phyloP scores from a whole-genome alignment of 2,329 filamentous ascomycete species.

The Calcarisporium arbuscula region DNA sequence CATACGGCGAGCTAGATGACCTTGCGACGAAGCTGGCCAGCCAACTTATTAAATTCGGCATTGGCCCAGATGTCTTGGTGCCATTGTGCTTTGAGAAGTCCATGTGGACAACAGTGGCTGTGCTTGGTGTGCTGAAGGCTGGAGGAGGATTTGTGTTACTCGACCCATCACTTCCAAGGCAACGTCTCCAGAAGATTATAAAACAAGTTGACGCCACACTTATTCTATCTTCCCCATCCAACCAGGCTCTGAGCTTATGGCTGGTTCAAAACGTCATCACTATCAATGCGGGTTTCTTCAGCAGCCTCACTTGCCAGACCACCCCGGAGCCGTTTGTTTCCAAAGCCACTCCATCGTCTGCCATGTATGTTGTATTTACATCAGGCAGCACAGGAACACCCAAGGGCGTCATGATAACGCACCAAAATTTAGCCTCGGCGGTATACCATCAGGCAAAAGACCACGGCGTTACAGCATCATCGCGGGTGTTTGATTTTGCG shows the following conservation, averaged over 20 bases:
- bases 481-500: constrained; percentile 15
- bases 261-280: constrained; percentile 12
- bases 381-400: constrained; percentile 19
- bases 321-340: no score
- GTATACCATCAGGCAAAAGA: constrained; percentile 2
- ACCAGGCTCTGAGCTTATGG: constrained; percentile 4
- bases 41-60: constrained; percentile 4
- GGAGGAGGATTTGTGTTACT: constrained; percentile 2
- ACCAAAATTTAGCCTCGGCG: constrained; percentile 8
- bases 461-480: constrained; percentile 6
- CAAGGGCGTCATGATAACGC: constrained; percentile 16
- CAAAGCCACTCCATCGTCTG: neutral
- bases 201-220: neutral
- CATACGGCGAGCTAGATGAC: constrained; percentile 6
- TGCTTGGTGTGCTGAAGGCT: constrained; percentile 4
- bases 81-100: constrained; percentile 5
- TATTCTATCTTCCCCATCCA: neutral
- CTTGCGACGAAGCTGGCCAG: constrained; percentile 3
- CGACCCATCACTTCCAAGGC: neutral
- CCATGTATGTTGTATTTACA: constrained; percentile 15
- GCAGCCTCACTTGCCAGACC: no score
- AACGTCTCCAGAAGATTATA: neutral
- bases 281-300: neutral
- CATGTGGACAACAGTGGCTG: constrained; percentile 2
- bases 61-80: constrained; percentile 1